Base-by-base conservation (phyloP, 2,329 filamentous ascomycete species). In the Cryphonectria nitschkei region DNA sequence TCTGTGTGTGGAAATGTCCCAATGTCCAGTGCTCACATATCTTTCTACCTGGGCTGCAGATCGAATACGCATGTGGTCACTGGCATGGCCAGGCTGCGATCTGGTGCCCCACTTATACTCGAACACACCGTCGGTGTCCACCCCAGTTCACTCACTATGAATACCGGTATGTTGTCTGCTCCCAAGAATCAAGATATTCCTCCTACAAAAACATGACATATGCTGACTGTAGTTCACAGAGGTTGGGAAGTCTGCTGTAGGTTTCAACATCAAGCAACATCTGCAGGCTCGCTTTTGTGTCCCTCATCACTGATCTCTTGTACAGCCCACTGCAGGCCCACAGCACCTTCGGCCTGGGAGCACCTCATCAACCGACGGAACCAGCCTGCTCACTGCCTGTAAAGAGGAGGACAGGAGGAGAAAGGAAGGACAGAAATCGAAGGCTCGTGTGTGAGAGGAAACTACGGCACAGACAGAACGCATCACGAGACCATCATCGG, bases 21-120 rank as follows among this genome's bases (percentile, higher is more conserved):
- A 7, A 14, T 52, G 58, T 46, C 32, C 9, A 13, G 8, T 61
- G 29, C 64, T 64, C n/a, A 58, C 46, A 60, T 11, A n/a, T 11
- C 19, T 11, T 9, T 50, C 46, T 50, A 50, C 43, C 22, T 5
- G 8, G 4, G 1, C 43, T 29, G 34, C 19, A 68, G 85, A 85
- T 85, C 71, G 83, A 86, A 72, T 81, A 86, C 72, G 84, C 85
- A 77, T 86, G 85, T 73, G 81, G 84, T 68, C 84, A 86, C 77
- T 85, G 84, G 79, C 85, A 86, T 74, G 76, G 83, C 73, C 82
- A 84, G 69, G 82, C 83, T 72, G 83, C 82, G 37, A 70, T 74
- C 65, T 84, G 82, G 82, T 84, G 82, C 67, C 78, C 80, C 70
- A 82, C 82, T 73, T 84, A 84, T 68, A 83, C 83, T 69, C 80